Evolutionary conservation across 345 rosid genomes (phyloP).

Genomic region (Euphorbia pulcherrima): DNA sequence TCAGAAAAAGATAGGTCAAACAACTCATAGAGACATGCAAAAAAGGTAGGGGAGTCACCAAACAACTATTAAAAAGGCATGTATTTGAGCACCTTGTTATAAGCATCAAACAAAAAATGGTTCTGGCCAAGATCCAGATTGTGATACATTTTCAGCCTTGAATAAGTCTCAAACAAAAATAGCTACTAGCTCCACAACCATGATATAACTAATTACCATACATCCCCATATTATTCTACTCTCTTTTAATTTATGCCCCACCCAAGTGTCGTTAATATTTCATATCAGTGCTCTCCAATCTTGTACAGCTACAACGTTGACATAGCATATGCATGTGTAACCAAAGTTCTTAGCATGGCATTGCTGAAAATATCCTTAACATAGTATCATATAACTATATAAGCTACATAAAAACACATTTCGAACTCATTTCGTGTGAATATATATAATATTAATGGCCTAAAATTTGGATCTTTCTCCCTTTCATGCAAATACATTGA

Average conservation of each 20-base stretch:
- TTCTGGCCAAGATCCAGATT: neutral
- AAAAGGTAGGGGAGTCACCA: neutral
- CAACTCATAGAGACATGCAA: neutral
- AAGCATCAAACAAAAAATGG: neutral
- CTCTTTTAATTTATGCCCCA: neutral
- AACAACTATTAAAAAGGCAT: neutral
- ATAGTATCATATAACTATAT: neutral
- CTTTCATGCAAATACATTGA: no score
- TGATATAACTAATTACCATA: neutral
- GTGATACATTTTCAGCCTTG: neutral
- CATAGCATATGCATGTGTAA: neutral
- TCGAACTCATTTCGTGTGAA: neutral
- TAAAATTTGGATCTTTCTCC: neutral
- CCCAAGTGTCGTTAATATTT: neutral
- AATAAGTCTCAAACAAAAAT: neutral
- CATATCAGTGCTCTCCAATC: neutral
- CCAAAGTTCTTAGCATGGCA: neutral
- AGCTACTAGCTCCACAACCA: neutral
- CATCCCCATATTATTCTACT: neutral
- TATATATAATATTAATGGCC: neutral
- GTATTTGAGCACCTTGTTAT: neutral
- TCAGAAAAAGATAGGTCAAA: neutral
- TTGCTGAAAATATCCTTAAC: neutral
- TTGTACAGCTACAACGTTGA: neutral
- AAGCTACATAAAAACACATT: neutral